A percentile compares a stretch with the other conserved stretches of the same genome.
Evolutionary conservation across 2,329 filamentous ascomycete species (phyloP).

Genomic region (Fusarium oxysporum): DNA sequence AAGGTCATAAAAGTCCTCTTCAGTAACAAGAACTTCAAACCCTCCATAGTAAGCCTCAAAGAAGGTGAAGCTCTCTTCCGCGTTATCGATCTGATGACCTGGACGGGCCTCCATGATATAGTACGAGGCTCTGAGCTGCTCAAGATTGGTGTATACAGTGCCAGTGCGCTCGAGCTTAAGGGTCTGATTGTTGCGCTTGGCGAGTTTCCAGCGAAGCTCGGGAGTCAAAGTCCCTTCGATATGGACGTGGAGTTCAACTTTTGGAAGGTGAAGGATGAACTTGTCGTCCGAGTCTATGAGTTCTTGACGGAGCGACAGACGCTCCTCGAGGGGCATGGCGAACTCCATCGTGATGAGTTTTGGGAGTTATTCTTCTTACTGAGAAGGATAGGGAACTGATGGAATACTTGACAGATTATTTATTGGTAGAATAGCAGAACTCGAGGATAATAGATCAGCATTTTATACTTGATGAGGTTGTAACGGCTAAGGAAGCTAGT

Average conservation of each 20-base stretch:
- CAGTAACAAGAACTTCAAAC: constrained; percentile 76
- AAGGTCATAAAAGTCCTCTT: constrained; percentile 75
- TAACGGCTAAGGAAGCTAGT: background rate
- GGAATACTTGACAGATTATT: background rate
- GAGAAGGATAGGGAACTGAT: accelerated
- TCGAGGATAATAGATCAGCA: accelerated
- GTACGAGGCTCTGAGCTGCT: constrained; percentile 25
- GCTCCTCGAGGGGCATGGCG: constrained; percentile 22
- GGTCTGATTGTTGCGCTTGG: constrained; percentile 70
- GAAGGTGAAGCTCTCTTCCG: constrained; percentile 55
- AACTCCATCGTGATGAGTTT: background rate
- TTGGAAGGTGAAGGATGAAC: constrained; percentile 20
- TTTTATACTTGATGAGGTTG: background rate
- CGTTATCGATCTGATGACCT: constrained; percentile 32
- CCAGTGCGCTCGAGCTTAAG: constrained; percentile 22
- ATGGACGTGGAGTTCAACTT: constrained; percentile 60
- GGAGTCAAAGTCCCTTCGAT: constrained; percentile 79
- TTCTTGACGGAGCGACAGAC: constrained; percentile 6
- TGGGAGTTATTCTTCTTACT: accelerated
- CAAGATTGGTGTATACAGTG: constrained; percentile 6
- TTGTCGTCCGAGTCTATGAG: constrained; percentile 13
- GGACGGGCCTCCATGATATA: constrained; percentile 46
- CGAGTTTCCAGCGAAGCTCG: constrained; percentile 74
- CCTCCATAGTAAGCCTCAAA: constrained; percentile 81
- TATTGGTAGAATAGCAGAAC: accelerated